Percentiles rank a stretch among this genome's conserved stretches.
These are phyloP conservation scores for Pestalotiopsis sp. DNA, from an alignment of 2,329 filamentous ascomycete genomes.

Conservation along the genomic window DNA sequence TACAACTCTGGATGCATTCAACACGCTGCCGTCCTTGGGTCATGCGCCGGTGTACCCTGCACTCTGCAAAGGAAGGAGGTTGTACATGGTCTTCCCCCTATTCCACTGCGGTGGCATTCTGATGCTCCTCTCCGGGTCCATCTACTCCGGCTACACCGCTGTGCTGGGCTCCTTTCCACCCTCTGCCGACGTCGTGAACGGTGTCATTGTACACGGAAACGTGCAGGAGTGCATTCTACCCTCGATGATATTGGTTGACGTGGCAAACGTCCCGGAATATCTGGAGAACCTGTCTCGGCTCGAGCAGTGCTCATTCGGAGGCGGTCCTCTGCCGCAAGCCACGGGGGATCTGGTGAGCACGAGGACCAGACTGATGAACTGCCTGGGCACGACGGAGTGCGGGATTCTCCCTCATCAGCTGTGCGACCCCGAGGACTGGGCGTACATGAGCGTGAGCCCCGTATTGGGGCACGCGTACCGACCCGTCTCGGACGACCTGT, in stretches of 20 bases:
- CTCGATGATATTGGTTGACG: slow-evolving; percentile 23
- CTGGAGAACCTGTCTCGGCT: slow-evolving; percentile 26
- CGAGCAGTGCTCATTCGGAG: slow-evolving; percentile 26
- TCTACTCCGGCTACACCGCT: slow-evolving; percentile 23
- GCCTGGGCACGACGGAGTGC: slow-evolving; percentile 9
- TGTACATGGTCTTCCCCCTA: slow-evolving; percentile 20
- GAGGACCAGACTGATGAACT: slow-evolving; percentile 9
- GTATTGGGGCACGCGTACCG: slow-evolving; percentile 21
- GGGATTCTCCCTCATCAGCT: slow-evolving; percentile 22
- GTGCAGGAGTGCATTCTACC: slow-evolving; percentile 17
- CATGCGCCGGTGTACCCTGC: slow-evolving; percentile 11
- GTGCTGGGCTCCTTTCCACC: slow-evolving; percentile 29
- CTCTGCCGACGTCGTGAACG: slow-evolving; percentile 18
- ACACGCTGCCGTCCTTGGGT: not conserved
- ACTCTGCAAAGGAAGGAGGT: slow-evolving; percentile 12
- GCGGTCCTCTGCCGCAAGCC: slow-evolving; percentile 29
- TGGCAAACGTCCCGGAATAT: slow-evolving; percentile 22
- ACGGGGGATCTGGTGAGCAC: slow-evolving; percentile 21
- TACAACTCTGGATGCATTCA: slow-evolving; percentile 9
- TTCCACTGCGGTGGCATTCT: slow-evolving; percentile 22
- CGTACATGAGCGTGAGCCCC: slow-evolving; percentile 32
- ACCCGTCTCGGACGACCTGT: slow-evolving; percentile 26
- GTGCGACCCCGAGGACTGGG: slow-evolving; percentile 28
- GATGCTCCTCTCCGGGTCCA: slow-evolving; percentile 26
- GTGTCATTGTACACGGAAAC: slow-evolving; percentile 20